Evolutionary conservation across 495 filamentous ascomycete species (phyloP).

Genomic region (Lentithecium fluviatile): DNA sequence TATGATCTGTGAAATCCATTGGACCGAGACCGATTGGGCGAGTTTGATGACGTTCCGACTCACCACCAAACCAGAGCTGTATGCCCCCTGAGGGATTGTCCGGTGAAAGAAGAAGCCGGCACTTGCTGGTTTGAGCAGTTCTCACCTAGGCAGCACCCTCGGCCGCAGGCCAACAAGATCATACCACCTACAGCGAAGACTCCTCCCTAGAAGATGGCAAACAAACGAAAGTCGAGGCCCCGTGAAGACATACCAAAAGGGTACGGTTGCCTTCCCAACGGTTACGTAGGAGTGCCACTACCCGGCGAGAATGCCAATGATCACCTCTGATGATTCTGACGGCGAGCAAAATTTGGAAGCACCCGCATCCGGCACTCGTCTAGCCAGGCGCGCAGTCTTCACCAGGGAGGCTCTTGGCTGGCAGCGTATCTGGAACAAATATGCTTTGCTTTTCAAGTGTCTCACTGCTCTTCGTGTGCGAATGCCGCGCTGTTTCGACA

Average conservation of each 20-base stretch:
- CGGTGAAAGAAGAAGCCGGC: background rate
- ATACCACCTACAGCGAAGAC: background rate
- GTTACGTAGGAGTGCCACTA: background rate
- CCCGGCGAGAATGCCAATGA: conserved; percentile 16
- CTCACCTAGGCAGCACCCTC: background rate
- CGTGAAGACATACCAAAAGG: background rate
- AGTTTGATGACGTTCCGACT: conserved; percentile 2
- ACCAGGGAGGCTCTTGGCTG: conserved; percentile 25
- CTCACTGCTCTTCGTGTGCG: conserved; percentile 19
- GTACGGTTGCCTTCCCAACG: conserved; percentile 1
- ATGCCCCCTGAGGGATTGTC: background rate
- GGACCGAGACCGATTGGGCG: background rate
- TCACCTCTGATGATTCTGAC: conserved; percentile 15
- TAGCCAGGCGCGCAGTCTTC: conserved; percentile 9
- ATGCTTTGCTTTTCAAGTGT: conserved; percentile 18
- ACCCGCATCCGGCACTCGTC: conserved; percentile 1
- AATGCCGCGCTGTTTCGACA: conserved; percentile 24
- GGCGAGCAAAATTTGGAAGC: background rate
- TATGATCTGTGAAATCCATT: conserved; percentile 28
- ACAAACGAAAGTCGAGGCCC: conserved; percentile 2
- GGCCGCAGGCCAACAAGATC: background rate
- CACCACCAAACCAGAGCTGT: background rate
- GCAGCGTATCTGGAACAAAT: conserved; percentile 29
- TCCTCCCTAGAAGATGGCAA: conserved; percentile 13
- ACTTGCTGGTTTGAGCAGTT: background rate